Evolutionary conservation across 768 basidiomycete genomes (phyloP).

Genomic region (Podaxis pistillaris): DNA sequence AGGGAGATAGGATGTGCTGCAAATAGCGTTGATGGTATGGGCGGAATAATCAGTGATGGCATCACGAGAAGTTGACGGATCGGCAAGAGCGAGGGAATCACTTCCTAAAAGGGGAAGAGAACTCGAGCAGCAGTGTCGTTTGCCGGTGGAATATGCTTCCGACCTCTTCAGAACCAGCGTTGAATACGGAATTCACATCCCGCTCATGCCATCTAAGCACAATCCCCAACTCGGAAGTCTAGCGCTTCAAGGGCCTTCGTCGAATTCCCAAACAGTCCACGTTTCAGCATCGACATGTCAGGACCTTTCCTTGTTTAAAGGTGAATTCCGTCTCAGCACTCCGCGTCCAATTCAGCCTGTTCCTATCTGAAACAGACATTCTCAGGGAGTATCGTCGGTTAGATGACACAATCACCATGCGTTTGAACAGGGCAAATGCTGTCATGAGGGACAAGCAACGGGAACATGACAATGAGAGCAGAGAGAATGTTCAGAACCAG

Average conservation of each 20-base stretch:
- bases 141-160: background rate
- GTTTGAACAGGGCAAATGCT: conserved; percentile 77
- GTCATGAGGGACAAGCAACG: conserved; percentile 73
- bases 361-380: conserved; percentile 50
- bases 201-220: conserved; percentile 33
- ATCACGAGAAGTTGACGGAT: background rate
- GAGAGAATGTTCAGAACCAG: conserved; percentile 63
- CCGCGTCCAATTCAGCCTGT: background rate
- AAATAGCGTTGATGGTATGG: background rate
- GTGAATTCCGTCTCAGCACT: conserved; percentile 29
- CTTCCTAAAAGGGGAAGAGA: background rate
- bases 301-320: conserved; percentile 77
- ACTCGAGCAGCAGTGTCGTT: background rate
- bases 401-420: conserved; percentile 79
- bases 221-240: conserved; percentile 62
- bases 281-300: conserved; percentile 74
- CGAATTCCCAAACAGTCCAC: conserved; percentile 62
- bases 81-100: background rate
- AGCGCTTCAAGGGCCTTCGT: conserved; percentile 63
- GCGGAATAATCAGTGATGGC: background rate
- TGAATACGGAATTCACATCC: background rate
- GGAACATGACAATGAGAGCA: conserved; percentile 34
- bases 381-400: conserved; percentile 78
- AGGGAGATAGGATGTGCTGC: background rate
- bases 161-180: background rate